Evolutionary conservation across 768 basidiomycete genomes (phyloP), one percentile per base, ranked within the genome.

Genomic region (Tricholoma furcatifolium): DNA sequence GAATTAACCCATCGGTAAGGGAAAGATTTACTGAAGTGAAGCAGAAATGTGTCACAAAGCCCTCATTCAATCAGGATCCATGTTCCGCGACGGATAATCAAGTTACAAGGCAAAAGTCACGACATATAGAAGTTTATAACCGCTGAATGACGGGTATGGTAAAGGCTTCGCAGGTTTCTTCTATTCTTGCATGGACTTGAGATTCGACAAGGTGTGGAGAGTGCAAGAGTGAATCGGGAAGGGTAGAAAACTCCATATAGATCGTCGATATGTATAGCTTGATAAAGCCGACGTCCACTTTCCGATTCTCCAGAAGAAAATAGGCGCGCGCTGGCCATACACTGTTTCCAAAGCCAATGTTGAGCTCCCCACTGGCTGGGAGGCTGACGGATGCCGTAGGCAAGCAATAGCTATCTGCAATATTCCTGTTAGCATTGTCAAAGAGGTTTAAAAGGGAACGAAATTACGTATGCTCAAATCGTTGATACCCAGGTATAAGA

Each of bases 391-490:
- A 3, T 18, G 36, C 36, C 7, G 27, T 27, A 27, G 27, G 27
- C 27, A n/a, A 39, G 39, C 24, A 27, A 2, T 39, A 36, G 15
- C 23, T 6, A 10, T 40, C 4, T 31, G 23, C n/a, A 15, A 7
- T 17, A 15, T 4, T 15, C 6, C 14, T 36, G n/a, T 3, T 9
- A 44, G 8, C n/a, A 17, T 9, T n/a, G 1, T n/a, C 6, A 11
- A 31, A 20, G 10, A n/a, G 14, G 8, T 17, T 18, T 34, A 27
- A 27, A n/a, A 27, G 12, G 20, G 4, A 21, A 9, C 14, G 32
- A 12, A 48, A 24, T 39, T 6, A 50, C 48, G 27, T 15, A 50
- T 50, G 18, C 48, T 43, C 39, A 50, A 31, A n/a, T 50, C 27
- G 48, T 30, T 50, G 18, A 50, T 7, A 23, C 42, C 40, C 7